phyloP scores from a whole-genome alignment of 306 rosid species.

The Astragalus glycyphyllos region DNA sequence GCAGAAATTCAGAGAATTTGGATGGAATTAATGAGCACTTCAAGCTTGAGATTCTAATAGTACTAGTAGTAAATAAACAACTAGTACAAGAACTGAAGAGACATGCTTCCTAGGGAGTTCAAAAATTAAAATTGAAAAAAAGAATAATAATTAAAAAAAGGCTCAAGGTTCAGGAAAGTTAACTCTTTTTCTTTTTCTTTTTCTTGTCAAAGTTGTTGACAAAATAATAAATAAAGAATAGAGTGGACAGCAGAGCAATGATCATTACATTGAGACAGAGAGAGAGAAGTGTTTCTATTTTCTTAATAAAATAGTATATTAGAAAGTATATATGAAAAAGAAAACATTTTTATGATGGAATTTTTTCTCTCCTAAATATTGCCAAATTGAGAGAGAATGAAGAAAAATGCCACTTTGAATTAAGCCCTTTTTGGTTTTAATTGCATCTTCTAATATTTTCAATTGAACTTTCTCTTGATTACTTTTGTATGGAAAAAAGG shows the following conservation, averaged over 20 bases:
- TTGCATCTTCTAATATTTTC: neutral
- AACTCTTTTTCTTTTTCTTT: conserved; percentile 2
- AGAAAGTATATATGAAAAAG: no score
- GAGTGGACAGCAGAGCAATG: conserved; percentile 50
- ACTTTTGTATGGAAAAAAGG: conserved; percentile 1
- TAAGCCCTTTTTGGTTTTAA: conserved; percentile 25
- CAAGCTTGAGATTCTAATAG: conserved; percentile 26
- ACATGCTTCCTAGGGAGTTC: conserved; percentile 31
- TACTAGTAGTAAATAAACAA: neutral
- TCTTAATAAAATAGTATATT: no score
- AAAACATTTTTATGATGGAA: no score
- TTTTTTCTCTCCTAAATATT: conserved; percentile 1
- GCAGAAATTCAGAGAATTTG: conserved; percentile 36
- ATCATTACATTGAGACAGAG: conserved; percentile 4
- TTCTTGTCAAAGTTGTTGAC: conserved; percentile 27
- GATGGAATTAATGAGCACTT: conserved; percentile 44
- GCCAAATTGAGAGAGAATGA: neutral
- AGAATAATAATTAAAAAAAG: neutral
- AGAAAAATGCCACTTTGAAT: neutral
- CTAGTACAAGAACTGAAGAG: conserved; percentile 33
- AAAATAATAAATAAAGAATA: conserved; percentile 37
- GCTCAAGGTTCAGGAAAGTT: conserved; percentile 45
- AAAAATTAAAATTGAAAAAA: conserved; percentile 10
- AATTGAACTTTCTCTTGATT: neutral
- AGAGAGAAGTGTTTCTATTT: no score